Conservation (phyloP, 192 early-diverging fungal genomes). For the Mortierella hygrophila region DNA sequence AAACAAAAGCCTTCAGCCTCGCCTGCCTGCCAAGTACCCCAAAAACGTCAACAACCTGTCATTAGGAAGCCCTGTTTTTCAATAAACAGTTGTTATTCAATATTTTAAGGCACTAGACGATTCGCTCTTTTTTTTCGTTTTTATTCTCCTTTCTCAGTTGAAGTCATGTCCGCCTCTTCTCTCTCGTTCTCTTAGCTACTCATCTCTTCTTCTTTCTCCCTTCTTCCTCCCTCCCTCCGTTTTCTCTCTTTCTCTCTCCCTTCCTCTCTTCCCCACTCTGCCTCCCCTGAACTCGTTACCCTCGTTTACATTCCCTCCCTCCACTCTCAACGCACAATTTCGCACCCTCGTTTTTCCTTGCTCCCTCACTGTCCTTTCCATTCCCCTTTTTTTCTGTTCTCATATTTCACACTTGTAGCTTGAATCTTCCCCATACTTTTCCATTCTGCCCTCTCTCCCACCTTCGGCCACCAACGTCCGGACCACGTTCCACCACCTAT, state of each 20-base stretch:
- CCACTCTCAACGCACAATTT: background rate
- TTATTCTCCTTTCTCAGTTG: background rate
- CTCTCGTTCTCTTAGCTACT: background rate
- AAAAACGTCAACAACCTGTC: too few species aligned
- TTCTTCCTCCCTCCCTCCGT: background rate
- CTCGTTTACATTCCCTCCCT: background rate
- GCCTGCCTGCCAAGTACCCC: too few species aligned
- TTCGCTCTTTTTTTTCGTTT: background rate
- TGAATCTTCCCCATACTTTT: too few species aligned
- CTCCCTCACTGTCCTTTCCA: background rate
- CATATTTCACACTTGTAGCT: too few species aligned
- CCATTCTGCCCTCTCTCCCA: too few species aligned
- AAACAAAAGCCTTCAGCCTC: too few species aligned
- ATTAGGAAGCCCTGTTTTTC: too few species aligned
- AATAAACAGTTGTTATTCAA: too few species aligned
- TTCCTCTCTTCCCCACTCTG: background rate
- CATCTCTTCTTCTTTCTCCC: background rate
- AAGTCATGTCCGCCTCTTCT: background rate
- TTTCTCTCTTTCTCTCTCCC: background rate
- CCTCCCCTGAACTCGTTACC: background rate
- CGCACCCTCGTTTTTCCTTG: background rate
- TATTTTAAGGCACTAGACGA: too few species aligned
- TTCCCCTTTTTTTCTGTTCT: too few species aligned
- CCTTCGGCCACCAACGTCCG: too few species aligned
- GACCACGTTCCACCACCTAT: too few species aligned